Percentiles rank a stretch among this genome's conserved stretches.
Evolutionary conservation across 495 filamentous ascomycete genomes (phyloP).

Genomic region (Aspergillus cavernicola): DNA sequence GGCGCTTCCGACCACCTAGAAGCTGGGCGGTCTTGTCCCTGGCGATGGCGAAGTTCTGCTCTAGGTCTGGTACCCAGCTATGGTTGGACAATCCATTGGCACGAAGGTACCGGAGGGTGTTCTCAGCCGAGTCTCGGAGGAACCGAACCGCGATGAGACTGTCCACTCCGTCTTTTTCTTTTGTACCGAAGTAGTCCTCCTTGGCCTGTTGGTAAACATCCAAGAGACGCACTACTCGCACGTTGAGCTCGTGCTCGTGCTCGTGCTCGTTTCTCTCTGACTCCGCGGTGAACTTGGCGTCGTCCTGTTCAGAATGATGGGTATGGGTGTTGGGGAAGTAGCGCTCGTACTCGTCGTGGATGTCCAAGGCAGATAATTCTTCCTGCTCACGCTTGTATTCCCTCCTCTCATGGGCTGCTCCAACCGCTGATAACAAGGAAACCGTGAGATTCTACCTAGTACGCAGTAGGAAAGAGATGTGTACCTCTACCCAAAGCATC

Average conservation of each 20-base stretch:
- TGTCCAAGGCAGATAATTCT: background rate
- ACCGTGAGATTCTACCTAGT: background rate
- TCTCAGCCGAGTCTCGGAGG: constrained; percentile 49
- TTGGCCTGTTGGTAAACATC: constrained; percentile 36
- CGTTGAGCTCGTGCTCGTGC: background rate
- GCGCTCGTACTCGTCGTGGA: background rate
- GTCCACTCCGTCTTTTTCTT: constrained; percentile 16
- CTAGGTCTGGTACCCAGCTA: constrained; percentile 30
- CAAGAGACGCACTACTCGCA: constrained; percentile 28
- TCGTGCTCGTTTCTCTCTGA: background rate
- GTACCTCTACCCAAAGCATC: constrained; percentile 19
- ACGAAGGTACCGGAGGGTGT: constrained; percentile 34
- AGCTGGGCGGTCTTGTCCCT: constrained; percentile 34
- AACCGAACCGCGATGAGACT: constrained; percentile 36
- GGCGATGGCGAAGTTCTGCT: constrained; percentile 25
- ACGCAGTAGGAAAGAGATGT: background rate
- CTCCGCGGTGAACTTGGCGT: background rate
- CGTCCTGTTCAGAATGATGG: background rate
- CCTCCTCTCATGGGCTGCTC: background rate
- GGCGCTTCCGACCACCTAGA: constrained; percentile 41
- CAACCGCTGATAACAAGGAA: background rate
- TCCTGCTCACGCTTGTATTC: background rate
- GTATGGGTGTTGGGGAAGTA: background rate
- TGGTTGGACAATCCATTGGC: constrained; percentile 20
- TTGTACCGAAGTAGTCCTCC: constrained; percentile 31